Evolutionary conservation across 257 asterid genomes (phyloP).

Genomic region (Jacaranda copaia): DNA sequence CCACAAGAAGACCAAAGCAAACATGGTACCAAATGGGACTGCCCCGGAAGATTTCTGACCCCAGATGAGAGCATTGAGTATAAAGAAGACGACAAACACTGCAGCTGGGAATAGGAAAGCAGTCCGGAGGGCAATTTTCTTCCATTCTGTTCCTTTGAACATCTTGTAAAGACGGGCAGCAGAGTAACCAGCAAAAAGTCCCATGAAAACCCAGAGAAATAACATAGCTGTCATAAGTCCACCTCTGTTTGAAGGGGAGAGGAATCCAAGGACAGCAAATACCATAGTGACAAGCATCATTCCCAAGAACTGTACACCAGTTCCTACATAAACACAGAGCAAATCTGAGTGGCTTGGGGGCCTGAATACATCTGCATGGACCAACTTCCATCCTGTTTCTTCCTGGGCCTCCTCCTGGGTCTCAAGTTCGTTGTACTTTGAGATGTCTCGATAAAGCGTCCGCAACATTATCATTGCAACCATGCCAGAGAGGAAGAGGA

Average conservation of each 20-base stretch:
- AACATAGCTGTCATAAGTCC: constrained; percentile 91
- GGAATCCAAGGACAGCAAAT: constrained; percentile 80
- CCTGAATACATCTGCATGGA: constrained; percentile 77
- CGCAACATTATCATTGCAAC: constrained; percentile 83
- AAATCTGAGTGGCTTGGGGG: constrained; percentile 67
- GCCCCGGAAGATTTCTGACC: constrained; percentile 86
- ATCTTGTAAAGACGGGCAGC: constrained; percentile 72
- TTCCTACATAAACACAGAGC: constrained; percentile 77
- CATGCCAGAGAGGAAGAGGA: constrained; percentile 87
- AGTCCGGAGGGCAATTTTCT: constrained; percentile 65
- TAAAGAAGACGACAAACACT: constrained; percentile 62
- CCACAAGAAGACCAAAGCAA: constrained; percentile 75
- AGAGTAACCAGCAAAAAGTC: constrained; percentile 70
- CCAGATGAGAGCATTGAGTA: constrained; percentile 81
- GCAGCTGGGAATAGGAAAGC: constrained; percentile 70
- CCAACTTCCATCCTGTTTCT: constrained; percentile 85
- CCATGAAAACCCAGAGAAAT: constrained; percentile 84
- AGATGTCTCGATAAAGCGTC: constrained; percentile 79
- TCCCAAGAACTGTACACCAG: constrained; percentile 73
- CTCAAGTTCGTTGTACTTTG: constrained; percentile 78
- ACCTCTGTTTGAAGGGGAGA: constrained; percentile 81
- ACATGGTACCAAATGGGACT: constrained; percentile 82
- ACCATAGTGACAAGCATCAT: constrained; percentile 70
- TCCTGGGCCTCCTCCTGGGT: constrained; percentile 85
- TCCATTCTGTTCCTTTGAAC: constrained; percentile 86